Evolutionary conservation across 148 eudicot species (phyloP), one percentile per base, ranked within the genome.

Genomic region (Camellia sinensis): DNA sequence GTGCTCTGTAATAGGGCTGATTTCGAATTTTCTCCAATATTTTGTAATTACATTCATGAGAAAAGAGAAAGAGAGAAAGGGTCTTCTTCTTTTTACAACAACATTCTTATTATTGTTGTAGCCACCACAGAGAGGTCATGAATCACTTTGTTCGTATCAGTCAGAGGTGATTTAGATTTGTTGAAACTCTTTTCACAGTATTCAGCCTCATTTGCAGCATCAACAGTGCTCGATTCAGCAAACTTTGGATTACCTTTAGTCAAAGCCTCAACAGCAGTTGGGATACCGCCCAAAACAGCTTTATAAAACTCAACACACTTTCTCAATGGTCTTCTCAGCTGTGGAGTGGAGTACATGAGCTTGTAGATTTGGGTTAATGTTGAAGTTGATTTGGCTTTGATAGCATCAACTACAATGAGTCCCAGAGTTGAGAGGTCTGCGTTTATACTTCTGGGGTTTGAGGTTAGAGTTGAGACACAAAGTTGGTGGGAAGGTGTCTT

Each of bases 71-170:
- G 12, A 64, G 9, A 64, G 67, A 64, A 41, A 5, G 67, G 3
- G 67, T n/a, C 3, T 60, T 60, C 29, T 29, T 29, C 11, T 7
- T 15, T 15, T 64, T 22, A 64, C 12, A 64, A 22, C 41, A 64
- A 10, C 67, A 64, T 64, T 22, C 67, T 64, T 19, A 3, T 21
- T 64, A 64, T 22, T 64, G 67, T 10, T 9, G 67, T 64, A 64
- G 67, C 67, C 67, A 64, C 67, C 43, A 22, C 41, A 64, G 40
- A 19, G 67, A 64, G 67, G 67, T 64, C 67, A 19, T 64, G 8
- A 0, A 64, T 41, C 41, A 6, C 9, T 10, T 22, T 64, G 41
- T 64, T 64, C 40, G 22, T 6, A 5, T 19, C 41, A 64, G 40
- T 64, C 9, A 64, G 41, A 21, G 67, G 67, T 64, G 67, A 64